Evolutionary conservation across 2,329 filamentous ascomycete species (phyloP).

Genomic region (Aspergillaceae sp.): DNA sequence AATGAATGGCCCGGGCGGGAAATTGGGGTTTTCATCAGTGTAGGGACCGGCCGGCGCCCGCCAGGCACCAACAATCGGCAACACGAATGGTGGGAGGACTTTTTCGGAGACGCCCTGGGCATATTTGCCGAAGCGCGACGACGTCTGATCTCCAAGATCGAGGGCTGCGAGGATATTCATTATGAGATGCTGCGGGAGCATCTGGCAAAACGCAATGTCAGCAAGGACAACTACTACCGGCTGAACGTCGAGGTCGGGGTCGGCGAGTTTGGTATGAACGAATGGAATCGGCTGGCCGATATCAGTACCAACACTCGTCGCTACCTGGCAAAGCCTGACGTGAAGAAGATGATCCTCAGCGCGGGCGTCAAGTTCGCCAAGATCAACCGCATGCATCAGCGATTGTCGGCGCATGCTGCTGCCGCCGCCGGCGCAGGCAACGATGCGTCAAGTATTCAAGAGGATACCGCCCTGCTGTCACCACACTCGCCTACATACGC

Average conservation of each 20-base stretch:
- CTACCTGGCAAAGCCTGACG: conserved; percentile 65
- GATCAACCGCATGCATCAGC: conserved; percentile 66
- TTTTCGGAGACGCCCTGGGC: conserved; percentile 61
- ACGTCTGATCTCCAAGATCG: conserved; percentile 81
- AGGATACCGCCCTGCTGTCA: conserved; percentile 13
- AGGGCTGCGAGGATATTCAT: conserved; percentile 88
- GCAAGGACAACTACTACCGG: conserved; percentile 83
- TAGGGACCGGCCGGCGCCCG: conserved; percentile 84
- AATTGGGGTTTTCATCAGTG: conserved; percentile 81
- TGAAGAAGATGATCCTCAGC: conserved; percentile 68
- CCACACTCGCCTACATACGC: conserved; percentile 16
- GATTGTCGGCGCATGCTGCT: conserved; percentile 48
- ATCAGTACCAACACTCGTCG: conserved; percentile 86
- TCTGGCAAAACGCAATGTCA: conserved; percentile 67
- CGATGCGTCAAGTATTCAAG: conserved; percentile 21
- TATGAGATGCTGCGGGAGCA: conserved; percentile 75
- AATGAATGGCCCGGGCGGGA: conserved; percentile 96
- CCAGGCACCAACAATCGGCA: conserved; percentile 59
- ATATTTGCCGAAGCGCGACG: conserved; percentile 85
- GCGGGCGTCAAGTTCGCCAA: conserved; percentile 74
- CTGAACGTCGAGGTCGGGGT: conserved; percentile 96
- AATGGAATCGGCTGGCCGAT: conserved; percentile 87
- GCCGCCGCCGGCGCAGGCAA: conserved; percentile 19
- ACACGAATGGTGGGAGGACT: conserved; percentile 87
- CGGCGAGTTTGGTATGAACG: conserved; percentile 97